phyloP scores from a whole-genome alignment of 805 yeast species.

The Kuraishia hungarica region DNA sequence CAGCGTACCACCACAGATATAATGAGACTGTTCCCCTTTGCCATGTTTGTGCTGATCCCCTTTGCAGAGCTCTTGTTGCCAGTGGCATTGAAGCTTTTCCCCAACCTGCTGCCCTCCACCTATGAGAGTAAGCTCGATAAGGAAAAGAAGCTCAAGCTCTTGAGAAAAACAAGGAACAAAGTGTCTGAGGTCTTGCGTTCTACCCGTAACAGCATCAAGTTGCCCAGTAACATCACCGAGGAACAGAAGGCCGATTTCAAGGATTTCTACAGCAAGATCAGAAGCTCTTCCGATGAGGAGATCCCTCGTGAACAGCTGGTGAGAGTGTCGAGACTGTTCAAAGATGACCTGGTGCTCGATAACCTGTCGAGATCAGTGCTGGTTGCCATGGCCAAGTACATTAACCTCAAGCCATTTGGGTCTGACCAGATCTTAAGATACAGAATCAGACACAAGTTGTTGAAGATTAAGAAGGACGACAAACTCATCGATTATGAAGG shows the following conservation, averaged over 20 bases:
- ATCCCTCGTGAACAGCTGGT: constrained; percentile 57
- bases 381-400: constrained; percentile 86
- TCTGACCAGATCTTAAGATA: constrained; percentile 84
- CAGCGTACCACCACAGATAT: constrained; percentile 83
- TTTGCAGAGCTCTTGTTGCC: constrained; percentile 94
- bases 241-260: constrained; percentile 71
- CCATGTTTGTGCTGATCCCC: constrained; percentile 82
- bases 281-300: constrained; percentile 48
- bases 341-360: constrained; percentile 89
- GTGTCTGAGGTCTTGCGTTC: constrained; percentile 55
- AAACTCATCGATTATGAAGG: constrained; percentile 89
- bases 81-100: constrained; percentile 80
- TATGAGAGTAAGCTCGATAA: constrained; percentile 58
- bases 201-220: constrained; percentile 66
- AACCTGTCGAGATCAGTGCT: constrained; percentile 86
- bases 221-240: constrained; percentile 56
- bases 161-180: constrained; percentile 51
- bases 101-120: constrained; percentile 88
- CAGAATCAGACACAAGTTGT: constrained; percentile 82
- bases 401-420: constrained; percentile 87
- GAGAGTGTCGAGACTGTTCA: constrained; percentile 81
- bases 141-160: constrained; percentile 42
- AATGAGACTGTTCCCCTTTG: constrained; percentile 81
- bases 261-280: constrained; percentile 64
- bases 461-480: constrained; percentile 86